Evolutionary conservation across 495 filamentous ascomycete species (phyloP).

Genomic region (Penicillium flavigenum): DNA sequence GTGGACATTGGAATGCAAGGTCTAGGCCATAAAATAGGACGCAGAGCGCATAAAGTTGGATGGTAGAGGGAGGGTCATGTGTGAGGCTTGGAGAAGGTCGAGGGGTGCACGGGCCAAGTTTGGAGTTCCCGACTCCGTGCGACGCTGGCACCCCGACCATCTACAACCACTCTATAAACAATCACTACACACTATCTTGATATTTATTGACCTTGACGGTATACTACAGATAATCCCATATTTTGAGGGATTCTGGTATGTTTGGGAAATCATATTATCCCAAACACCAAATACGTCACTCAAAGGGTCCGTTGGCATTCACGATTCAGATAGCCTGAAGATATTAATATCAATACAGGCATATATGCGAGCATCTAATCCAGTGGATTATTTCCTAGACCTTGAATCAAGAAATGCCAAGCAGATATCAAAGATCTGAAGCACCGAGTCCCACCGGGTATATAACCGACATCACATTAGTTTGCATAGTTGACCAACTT

Average conservation of each 20-base stretch:
- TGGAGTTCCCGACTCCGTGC: constrained; percentile 9
- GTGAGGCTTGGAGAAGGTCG: constrained; percentile 27
- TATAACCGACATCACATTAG: too few species aligned
- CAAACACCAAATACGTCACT: not conserved
- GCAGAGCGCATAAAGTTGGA: constrained; percentile 29
- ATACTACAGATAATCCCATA: not conserved
- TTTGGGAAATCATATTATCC: not conserved
- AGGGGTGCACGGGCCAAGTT: constrained; percentile 28
- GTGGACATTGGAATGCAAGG: constrained; percentile 48
- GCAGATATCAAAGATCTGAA: not conserved
- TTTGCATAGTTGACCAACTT: too few species aligned
- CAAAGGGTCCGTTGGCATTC: not conserved
- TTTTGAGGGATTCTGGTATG: not conserved
- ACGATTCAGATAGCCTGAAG: not conserved
- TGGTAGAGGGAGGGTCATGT: constrained; percentile 24
- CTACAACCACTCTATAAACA: not conserved
- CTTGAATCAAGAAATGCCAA: not conserved
- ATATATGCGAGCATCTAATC: not conserved
- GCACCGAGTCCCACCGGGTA: not conserved
- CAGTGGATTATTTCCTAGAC: not conserved
- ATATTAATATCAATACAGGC: not conserved
- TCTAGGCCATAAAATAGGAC: constrained; percentile 35
- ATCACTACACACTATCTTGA: not conserved
- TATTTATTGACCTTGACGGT: not conserved
- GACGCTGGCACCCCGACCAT: not conserved